phyloP scores from a whole-genome alignment of 2,329 filamentous ascomycete species.

The Epichloe glyceriae region DNA sequence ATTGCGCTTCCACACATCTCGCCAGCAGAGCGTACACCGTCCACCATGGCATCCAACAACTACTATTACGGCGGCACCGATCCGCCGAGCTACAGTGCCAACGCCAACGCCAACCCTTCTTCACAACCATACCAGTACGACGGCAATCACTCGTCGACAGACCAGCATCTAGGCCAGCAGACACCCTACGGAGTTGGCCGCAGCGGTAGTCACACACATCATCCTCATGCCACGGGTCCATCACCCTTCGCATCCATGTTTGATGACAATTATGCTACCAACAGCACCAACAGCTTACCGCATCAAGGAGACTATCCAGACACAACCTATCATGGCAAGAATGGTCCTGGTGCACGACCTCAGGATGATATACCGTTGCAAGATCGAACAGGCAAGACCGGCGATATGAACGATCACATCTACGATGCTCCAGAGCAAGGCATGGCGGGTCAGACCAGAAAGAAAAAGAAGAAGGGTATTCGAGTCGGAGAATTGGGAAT shows the following conservation, averaged over 20 bases:
- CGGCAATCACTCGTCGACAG: conserved; percentile 8
- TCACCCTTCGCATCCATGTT: conserved; percentile 55
- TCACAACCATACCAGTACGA: conserved; percentile 29
- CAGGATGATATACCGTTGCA: conserved; percentile 46
- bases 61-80: conserved; percentile 41
- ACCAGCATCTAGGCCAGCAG: conserved; percentile 1
- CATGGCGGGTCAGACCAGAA: conserved; percentile 12
- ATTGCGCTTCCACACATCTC: not conserved
- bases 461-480: conserved; percentile 31
- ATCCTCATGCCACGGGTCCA: conserved; percentile 20
- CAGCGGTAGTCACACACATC: conserved; percentile 10
- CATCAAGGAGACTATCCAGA: conserved; percentile 32
- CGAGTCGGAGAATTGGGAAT: conserved; percentile 48
- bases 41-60: conserved; percentile 48
- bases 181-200: conserved; percentile 15
- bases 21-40: not conserved
- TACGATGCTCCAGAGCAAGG: conserved; percentile 39
- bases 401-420: conserved; percentile 41
- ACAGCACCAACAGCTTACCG: conserved; percentile 28
- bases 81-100: conserved; percentile 27
- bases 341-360: conserved; percentile 20
- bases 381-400: conserved; percentile 31
- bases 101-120: conserved; percentile 17
- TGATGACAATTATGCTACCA: conserved; percentile 53
- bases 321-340: conserved; percentile 42